phyloP scores from a whole-genome alignment of 1,284 basidiomycete species.

The Xerocomus tenax region DNA sequence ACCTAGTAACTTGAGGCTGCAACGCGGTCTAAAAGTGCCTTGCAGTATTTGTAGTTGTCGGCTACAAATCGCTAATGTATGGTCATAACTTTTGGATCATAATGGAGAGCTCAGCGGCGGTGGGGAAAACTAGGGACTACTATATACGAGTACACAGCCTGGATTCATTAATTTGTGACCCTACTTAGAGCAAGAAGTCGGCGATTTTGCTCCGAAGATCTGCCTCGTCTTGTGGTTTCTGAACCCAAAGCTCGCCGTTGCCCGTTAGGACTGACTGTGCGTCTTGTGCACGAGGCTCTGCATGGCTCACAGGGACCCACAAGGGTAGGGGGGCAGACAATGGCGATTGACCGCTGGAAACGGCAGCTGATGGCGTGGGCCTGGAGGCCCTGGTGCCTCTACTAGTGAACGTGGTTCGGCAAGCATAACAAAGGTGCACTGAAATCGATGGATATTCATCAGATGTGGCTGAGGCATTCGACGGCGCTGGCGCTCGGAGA shows the following conservation, averaged over 20 bases:
- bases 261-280: not conserved
- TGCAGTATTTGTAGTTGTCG: constrained; percentile 29
- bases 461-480: constrained; percentile 14
- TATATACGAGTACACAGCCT: not conserved
- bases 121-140: not conserved
- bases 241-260: constrained; percentile 21
- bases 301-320: constrained; percentile 28
- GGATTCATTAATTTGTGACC: not conserved
- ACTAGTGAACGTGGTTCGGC: constrained; percentile 64
- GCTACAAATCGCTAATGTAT: constrained; percentile 17
- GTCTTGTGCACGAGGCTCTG: constrained; percentile 4
- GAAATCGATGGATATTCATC: constrained; percentile 34
- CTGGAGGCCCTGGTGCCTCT: constrained; percentile 42
- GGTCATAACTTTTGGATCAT: constrained; percentile 5
- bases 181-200: constrained; percentile 31
- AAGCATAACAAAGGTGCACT: constrained; percentile 61
- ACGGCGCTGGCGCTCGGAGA: constrained; percentile 2
- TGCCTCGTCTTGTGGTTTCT: constrained; percentile 18
- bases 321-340: constrained; percentile 29
- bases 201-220: constrained; percentile 30
- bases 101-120: not conserved
- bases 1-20: not conserved
- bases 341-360: not conserved
- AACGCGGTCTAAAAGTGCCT: constrained; percentile 15
- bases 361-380: not conserved